These are phyloP conservation scores for Pleurotus sapidus DNA, from an alignment of 768 basidiomycete species.

Conservation along the genomic window DNA sequence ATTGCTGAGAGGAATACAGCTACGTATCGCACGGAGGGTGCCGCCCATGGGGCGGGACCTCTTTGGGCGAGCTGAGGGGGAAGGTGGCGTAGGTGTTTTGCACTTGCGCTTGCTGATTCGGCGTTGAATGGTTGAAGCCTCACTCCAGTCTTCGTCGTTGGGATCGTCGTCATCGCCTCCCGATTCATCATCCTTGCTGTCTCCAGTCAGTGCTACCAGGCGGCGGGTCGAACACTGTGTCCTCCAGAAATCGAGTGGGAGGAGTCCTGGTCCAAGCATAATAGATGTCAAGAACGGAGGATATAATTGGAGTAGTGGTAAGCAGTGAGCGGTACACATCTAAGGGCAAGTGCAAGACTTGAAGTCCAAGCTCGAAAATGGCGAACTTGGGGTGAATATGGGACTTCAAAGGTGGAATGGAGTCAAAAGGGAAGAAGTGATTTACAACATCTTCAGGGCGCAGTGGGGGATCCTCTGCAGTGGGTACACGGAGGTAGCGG, in stretches of 20 bases:
- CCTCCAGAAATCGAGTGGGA: not conserved
- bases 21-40: conserved; percentile 2
- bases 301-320: not conserved
- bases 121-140: not conserved
- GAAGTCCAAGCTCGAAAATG: conserved; percentile 11
- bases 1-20: not conserved
- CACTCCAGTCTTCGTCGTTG: not conserved
- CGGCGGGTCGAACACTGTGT: not conserved
- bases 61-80: not conserved
- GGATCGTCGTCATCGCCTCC: not conserved
- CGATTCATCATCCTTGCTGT: not conserved
- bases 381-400: conserved; percentile 17
- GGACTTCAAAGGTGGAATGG: conserved; percentile 10
- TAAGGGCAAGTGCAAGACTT: conserved; percentile 13
- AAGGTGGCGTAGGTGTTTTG: not conserved
- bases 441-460: not conserved
- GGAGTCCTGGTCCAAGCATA: not conserved
- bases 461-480: not conserved
- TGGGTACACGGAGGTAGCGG: not conserved
- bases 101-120: not conserved
- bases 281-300: not conserved
- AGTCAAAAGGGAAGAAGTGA: conserved; percentile 12
- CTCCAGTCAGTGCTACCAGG: conserved; percentile 1
- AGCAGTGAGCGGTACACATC: not conserved
- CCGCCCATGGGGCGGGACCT: not conserved